These are phyloP conservation scores for Vigna nakashimae DNA, from an alignment of 306 rosid genomes.

Conservation along the genomic window DNA sequence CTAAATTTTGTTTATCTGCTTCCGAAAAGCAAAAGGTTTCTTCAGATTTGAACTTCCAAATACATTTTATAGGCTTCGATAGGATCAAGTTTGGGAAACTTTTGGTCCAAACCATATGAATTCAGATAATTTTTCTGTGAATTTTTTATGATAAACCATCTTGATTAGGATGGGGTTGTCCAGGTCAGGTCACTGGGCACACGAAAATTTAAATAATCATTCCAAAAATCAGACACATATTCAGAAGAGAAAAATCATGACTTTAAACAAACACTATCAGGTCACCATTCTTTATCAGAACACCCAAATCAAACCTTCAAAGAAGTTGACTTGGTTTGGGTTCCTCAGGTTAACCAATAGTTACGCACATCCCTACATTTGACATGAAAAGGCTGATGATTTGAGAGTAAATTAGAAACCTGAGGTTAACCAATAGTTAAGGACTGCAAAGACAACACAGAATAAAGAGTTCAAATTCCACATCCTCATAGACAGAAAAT, in stretches of 20 bases:
- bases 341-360: neutral
- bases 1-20: neutral
- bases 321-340: neutral
- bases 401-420: neutral
- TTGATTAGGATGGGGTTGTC: neutral
- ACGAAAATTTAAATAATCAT: neutral
- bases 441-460: neutral
- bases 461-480: neutral
- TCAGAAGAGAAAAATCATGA: neutral
- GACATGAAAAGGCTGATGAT: neutral
- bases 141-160: neutral
- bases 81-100: neutral
- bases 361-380: neutral
- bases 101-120: neutral
- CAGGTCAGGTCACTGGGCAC: neutral
- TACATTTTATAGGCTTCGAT: neutral
- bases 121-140: neutral
- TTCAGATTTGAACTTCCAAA: neutral
- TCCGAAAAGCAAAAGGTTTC: neutral
- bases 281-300: neutral
- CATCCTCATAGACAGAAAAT: neutral
- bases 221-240: neutral
- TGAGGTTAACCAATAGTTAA: neutral
- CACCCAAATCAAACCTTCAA: neutral
- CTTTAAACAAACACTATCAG: neutral